A percentile compares a stretch with the other conserved stretches of the same genome.
Evolutionary conservation across 2,329 filamentous ascomycete species (phyloP).

Genomic region (Dactylellina drechsleri): DNA sequence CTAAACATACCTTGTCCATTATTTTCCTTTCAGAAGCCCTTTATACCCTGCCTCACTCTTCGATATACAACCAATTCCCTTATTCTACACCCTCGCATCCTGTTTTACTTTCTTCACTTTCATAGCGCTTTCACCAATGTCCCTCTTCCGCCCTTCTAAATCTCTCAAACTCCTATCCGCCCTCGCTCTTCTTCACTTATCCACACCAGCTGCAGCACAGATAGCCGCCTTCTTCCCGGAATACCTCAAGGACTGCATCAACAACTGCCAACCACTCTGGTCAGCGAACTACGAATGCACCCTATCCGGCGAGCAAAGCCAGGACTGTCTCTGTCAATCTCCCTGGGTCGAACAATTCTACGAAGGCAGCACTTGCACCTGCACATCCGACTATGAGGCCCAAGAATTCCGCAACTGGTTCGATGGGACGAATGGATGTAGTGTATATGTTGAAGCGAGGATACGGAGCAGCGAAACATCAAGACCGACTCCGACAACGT

Average conservation of each 20-base stretch:
- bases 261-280: constrained; percentile 41
- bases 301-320: constrained; percentile 14
- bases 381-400: constrained; percentile 43
- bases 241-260: constrained; percentile 39
- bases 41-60: constrained; percentile 3
- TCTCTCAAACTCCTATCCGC: constrained; percentile 30
- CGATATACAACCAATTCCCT: background rate
- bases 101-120: background rate
- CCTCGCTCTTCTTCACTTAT: constrained; percentile 15
- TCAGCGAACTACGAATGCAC: constrained; percentile 46
- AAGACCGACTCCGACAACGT: constrained; percentile 18
- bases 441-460: constrained; percentile 39
- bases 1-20: background rate
- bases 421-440: constrained; percentile 37
- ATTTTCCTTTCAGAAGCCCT: background rate
- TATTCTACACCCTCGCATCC: background rate
- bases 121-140: constrained; percentile 19
- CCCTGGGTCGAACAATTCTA: constrained; percentile 43
- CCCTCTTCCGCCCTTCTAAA: constrained; percentile 42
- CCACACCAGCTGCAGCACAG: constrained; percentile 26
- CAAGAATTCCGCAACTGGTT: constrained; percentile 53
- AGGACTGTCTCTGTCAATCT: constrained; percentile 50
- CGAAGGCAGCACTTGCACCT: constrained; percentile 48
- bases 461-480: constrained; percentile 33
- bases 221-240: constrained; percentile 33